Evolutionary conservation across 805 yeast species (phyloP), one percentile per base, ranked within the genome.

Genomic region (Candida ipomoeae): DNA sequence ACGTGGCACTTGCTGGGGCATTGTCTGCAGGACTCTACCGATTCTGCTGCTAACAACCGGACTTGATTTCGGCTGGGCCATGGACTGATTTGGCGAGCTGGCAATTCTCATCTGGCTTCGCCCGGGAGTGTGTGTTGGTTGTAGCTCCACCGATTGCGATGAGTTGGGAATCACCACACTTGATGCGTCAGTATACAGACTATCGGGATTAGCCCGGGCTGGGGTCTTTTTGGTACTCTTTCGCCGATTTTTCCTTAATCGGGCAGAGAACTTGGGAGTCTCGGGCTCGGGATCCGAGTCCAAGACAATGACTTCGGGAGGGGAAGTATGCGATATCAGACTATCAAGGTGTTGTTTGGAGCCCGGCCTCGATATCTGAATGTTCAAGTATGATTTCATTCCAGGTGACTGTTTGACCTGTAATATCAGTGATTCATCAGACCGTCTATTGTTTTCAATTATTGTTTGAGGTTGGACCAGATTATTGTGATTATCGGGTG

Each of bases 111-210:
- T 29, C 43, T 40, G 33, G 18, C 31, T 39, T 15, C n/a, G 33
- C 5, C 34, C 15, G 3, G 17, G 17, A 6, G 23, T 6, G 15
- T 15, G 31, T 20, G 20, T 35, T n/a, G 35, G 20, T 23, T 34
- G 33, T 10, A 18, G 15, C 34, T 15, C 33, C 1, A 46, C 38
- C 13, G 51, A 45, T 44, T 45, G 54, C 3, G 52, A 48, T 2
- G 54, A 48, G 23, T 51, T 48, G 6, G 52, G 52, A 39, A 51
- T 48, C 15, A 45, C 44, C 33, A 51, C 48, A 20, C 50, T 46
- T 13, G 41, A 31, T n/a, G 31, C 34, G 8, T 40, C 43, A 8
- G n/a, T 10, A 17, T 40, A 40, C 33, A 40, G 43, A 17, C 34
- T 26, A n/a, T 40, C 21, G 6, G 43, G 34, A 15, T 23, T 40